A percentile compares a stretch with the other conserved stretches of the same genome.
These are phyloP conservation scores for Lasiodiplodia gonubiensis DNA, from an alignment of 2,329 filamentous ascomycete species.

Conservation along the genomic window DNA sequence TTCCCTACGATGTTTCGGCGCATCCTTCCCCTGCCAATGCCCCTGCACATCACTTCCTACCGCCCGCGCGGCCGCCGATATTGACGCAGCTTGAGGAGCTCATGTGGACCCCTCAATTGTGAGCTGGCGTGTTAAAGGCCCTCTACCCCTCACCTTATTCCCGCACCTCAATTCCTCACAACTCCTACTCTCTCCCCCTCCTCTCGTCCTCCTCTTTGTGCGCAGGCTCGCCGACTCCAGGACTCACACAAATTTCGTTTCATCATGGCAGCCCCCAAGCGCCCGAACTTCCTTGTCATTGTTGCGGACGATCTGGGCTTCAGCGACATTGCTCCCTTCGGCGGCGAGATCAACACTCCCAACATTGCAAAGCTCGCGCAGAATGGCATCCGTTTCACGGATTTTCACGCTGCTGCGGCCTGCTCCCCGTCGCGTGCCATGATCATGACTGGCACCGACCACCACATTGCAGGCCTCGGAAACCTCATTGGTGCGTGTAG, in stretches of 20 bases:
- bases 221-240: not conserved
- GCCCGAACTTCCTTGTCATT: conserved; percentile 66
- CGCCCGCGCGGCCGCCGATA: conserved; percentile 15
- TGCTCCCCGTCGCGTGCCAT: conserved; percentile 70
- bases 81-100: conserved; percentile 18
- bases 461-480: conserved; percentile 65
- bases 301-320: conserved; percentile 67
- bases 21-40: conserved; percentile 4
- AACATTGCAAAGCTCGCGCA: conserved; percentile 59
- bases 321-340: conserved; percentile 64
- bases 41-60: not conserved
- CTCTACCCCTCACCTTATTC: conserved; percentile 15
- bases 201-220: not conserved
- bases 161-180: not conserved
- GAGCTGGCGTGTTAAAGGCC: conserved; percentile 20
- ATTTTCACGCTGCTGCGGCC: conserved; percentile 69
- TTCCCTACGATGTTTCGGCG: not conserved
- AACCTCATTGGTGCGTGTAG: conserved; percentile 35
- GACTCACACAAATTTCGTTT: not conserved
- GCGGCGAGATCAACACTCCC: conserved; percentile 66
- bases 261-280: conserved; percentile 40
- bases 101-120: conserved; percentile 13
- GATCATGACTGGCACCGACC: conserved; percentile 70
- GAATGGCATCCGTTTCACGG: conserved; percentile 63
- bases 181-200: not conserved